Evolutionary conservation across 352 stramenopile genomes (phyloP), one percentile per base, ranked within the genome.

Genomic region (Globisporangium sylvaticum): DNA sequence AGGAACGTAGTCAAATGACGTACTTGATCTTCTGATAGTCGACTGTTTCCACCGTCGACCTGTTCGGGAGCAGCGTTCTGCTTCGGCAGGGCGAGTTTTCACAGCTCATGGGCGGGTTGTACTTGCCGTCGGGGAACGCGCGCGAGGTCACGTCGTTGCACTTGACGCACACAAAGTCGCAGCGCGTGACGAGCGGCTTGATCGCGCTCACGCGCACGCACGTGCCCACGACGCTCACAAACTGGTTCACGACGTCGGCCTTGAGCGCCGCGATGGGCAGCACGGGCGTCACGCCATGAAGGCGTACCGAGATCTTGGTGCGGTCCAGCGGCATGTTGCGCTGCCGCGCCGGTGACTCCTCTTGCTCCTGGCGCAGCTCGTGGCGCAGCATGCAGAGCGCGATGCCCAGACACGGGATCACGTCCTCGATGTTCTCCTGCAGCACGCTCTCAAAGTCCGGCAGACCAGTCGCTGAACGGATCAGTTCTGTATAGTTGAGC

Each of bases 1-100:
- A 42, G 34, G 10, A 8, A 42, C 10, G 12, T 42, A 42, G 9
- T 44, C 54, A 50, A 31, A 22, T 22, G 58, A 76, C 79, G 61
- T 62, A 92, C 85, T 92, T 92, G 65, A 95, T 91, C 65, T 89
- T 91, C 68, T 98, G 92, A 66, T 85, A 97, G 70, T 98, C 92
- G 24, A 96, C 84, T 0, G 91, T 97, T 58, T 93, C 79, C 14
- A 95, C 91, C 5, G 88, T 91, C 44, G 88, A 87, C 8, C 91
- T 80, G 56, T 95, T 83, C 27, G 95, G 85, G 31, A 96, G 68
- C 62, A 98, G 60, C 18, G 71, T 84, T n/a, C 72, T 70, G 32
- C 81, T 80, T 55, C 83, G 73, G 39, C 89, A 96, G 1, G 78
- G 72, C 20, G 70, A 60, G 56, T 90, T 88, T 27, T 83, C 81